These are phyloP conservation scores for Heteromeles arbutifolia DNA, from an alignment of 306 rosid genomes.

Conservation along the genomic window DNA sequence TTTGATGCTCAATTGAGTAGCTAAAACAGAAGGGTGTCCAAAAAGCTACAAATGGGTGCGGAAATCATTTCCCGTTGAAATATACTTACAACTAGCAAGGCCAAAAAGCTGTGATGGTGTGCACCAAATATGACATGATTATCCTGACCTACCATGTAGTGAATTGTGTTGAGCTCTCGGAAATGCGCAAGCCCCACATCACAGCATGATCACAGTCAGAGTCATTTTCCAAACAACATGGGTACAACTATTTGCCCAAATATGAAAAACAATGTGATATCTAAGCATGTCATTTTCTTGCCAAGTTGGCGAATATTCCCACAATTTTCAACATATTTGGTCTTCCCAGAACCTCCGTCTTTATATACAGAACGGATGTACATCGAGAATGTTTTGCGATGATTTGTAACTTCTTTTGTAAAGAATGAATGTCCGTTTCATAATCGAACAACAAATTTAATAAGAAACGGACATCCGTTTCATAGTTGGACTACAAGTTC, in stretches of 20 bases:
- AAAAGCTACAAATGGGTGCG: not conserved
- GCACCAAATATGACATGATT: conserved; percentile 1
- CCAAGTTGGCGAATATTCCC: not conserved
- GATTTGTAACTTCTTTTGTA: not conserved
- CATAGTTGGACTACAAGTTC: too few species aligned
- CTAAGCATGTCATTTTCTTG: not conserved
- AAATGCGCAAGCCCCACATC: not conserved
- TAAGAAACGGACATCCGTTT: too few species aligned
- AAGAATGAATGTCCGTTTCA: not conserved
- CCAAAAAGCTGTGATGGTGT: not conserved
- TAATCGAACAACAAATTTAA: not conserved
- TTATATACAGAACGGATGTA: too few species aligned
- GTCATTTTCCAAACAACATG: not conserved
- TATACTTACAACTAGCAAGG: not conserved
- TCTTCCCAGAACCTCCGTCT: too few species aligned
- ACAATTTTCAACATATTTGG: not conserved
- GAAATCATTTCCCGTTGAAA: not conserved
- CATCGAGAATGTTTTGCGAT: too few species aligned
- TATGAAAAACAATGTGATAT: not conserved
- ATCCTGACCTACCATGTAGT: conserved; percentile 5
- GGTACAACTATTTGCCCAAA: not conserved
- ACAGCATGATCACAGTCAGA: not conserved
- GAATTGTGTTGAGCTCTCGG: not conserved
- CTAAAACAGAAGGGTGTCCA: too few species aligned
- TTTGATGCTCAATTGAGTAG: not conserved